Conservation (phyloP, 345 rosid species). For the Eucalyptus camaldulensis region DNA sequence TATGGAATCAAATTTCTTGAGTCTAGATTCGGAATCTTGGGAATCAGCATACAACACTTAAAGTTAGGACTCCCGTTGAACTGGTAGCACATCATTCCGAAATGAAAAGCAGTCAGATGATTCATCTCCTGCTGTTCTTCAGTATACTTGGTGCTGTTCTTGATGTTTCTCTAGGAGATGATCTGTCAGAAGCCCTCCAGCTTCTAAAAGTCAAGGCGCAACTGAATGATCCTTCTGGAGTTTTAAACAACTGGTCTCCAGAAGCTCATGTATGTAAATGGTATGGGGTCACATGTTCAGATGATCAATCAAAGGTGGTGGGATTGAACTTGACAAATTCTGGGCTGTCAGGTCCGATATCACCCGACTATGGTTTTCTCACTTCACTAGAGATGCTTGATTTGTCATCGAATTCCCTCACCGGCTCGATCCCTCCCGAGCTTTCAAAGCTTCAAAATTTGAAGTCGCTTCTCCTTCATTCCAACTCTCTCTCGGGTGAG, state of each 20-base stretch:
- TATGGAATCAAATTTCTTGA: neutral
- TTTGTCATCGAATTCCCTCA: slow-evolving; percentile 45
- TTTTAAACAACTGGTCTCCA: slow-evolving; percentile 47
- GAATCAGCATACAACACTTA: neutral
- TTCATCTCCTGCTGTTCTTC: slow-evolving; percentile 11
- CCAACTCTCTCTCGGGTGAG: slow-evolving; percentile 57
- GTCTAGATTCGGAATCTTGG: neutral
- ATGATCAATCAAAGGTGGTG: slow-evolving; percentile 20
- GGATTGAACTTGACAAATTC: slow-evolving; percentile 54
- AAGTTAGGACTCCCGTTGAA: neutral
- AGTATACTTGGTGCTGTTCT: slow-evolving; percentile 1
- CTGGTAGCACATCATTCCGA: neutral
- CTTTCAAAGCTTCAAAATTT: slow-evolving; percentile 58
- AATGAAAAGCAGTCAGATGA: slow-evolving; percentile 14
- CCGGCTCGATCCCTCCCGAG: slow-evolving; percentile 51
- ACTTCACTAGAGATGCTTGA: slow-evolving; percentile 48
- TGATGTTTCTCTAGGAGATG: slow-evolving; percentile 9
- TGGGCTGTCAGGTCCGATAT: slow-evolving; percentile 52
- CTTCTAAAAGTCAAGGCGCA: slow-evolving; percentile 43
- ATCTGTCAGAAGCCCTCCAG: slow-evolving; percentile 24
- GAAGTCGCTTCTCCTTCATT: slow-evolving; percentile 37
- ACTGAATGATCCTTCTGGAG: slow-evolving; percentile 32
- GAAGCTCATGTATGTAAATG: slow-evolving; percentile 39
- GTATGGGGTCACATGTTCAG: slow-evolving; percentile 62
- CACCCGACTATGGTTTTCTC: slow-evolving; percentile 31